phyloP scores from a whole-genome alignment of 2,329 filamentous ascomycete species.

The Claviceps sp. region DNA sequence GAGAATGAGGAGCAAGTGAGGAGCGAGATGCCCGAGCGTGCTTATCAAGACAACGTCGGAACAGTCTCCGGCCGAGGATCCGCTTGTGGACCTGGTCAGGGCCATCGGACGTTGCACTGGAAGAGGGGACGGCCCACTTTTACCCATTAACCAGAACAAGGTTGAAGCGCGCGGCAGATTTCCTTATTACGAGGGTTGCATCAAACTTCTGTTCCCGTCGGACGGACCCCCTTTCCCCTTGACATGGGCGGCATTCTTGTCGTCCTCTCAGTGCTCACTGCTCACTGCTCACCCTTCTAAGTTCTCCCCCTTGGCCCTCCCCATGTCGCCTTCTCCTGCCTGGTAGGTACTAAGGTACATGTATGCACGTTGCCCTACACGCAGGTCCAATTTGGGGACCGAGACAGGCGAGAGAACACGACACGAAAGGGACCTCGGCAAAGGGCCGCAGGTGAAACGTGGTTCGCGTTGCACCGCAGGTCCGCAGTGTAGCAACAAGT shows the following conservation, averaged over 20 bases:
- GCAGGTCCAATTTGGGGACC: not conserved
- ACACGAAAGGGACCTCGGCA: not conserved
- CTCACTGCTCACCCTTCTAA: too few species aligned
- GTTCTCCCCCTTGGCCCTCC: not conserved
- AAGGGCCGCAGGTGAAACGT: slow-evolving; percentile 5
- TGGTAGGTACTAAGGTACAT: too few species aligned
- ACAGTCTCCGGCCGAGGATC: too few species aligned
- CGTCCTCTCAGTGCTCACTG: too few species aligned
- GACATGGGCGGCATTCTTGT: not conserved
- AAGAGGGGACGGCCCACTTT: not conserved
- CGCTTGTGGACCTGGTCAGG: not conserved
- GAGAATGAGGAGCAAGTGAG: too few species aligned
- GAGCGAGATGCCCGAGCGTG: too few species aligned
- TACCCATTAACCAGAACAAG: not conserved
- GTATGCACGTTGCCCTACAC: not conserved
- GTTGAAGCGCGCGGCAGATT: slow-evolving; percentile 4
- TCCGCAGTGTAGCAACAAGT: not conserved
- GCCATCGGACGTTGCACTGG: slow-evolving; percentile 1
- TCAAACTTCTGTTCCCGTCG: too few species aligned
- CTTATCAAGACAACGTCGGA: too few species aligned
- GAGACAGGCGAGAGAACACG: not conserved
- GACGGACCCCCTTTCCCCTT: too few species aligned
- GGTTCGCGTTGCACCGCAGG: slow-evolving; percentile 8
- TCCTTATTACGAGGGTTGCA: too few species aligned
- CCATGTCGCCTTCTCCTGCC: not conserved